Base-by-base conservation (phyloP, 2,329 filamentous ascomycete genomes). In the Shiraia sp. region DNA sequence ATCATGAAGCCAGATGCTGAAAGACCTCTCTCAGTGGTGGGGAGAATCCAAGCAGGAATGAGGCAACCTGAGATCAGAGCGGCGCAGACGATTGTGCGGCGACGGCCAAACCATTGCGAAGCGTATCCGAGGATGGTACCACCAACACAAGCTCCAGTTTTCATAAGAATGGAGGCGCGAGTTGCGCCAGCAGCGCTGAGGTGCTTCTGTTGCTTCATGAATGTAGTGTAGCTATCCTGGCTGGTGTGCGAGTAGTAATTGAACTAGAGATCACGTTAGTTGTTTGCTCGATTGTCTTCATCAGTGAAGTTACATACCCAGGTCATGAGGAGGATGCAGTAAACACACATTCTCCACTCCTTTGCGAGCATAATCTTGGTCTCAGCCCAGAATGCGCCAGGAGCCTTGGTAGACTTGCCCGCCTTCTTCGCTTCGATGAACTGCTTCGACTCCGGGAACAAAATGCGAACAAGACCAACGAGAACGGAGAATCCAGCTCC, bases 141-240 rank as follows among this genome's bases (percentile, higher is more conserved):
- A 24, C 86, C 87, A 1, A 89, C 80, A 54, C 85, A 87, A 30
- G 87, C 86, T 17, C 88, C 87, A 1, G 79, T 82, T 71, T 90
- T 90, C 83, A 89, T 90, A 44, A 91, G 69, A 53, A 91, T 90
- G n/a, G 81, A 86, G 12, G 86, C 86, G n/a, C 86, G 81, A 6
- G 79, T 86, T 4, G 87, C 85, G 1, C 76, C 77, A 1, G 73
- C 61, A 57, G 88, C 85, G 40, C 76, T 59, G 44, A 91, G 76
- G 49, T 83, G 81, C 69, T 91, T 90, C 55, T 88, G 79, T 4
- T 78, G 78, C 27, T 85, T 75, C 84, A 91, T 86, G 64, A 90
- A 90, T 3, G 87, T 90, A 0, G 87, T 90, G 72, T 90, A 91
- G 34, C 80, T 86, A 71, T 92, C 88, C 66, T 92, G 87, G 16